A percentile compares a stretch with the other conserved stretches of the same genome.
phyloP scores from a whole-genome alignment of 768 basidiomycete genomes.

The Serendipita vermifera region DNA sequence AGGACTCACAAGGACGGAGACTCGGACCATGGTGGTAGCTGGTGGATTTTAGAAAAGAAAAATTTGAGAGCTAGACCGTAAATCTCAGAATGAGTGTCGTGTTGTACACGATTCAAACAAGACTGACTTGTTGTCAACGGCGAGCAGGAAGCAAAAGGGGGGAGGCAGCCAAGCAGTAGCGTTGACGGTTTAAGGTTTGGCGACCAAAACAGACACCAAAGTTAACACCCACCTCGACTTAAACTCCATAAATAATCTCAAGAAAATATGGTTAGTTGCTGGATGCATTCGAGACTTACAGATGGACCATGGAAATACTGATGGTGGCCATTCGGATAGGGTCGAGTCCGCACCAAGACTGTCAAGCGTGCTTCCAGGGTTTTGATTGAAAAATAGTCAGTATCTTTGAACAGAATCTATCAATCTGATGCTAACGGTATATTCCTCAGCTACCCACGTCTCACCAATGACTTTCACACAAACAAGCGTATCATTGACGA shows the following conservation, averaged over 20 bases:
- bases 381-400: conserved; percentile 98
- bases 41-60: conserved; percentile 11
- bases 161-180: no score
- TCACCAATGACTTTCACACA: conserved; percentile 99
- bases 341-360: conserved; percentile 99
- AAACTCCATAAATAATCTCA: neutral
- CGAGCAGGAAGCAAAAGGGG: conserved; percentile 6
- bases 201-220: no score
- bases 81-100: conserved; percentile 75
- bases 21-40: conserved; percentile 56
- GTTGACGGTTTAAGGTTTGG: conserved; percentile 4
- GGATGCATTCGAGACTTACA: no score
- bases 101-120: conserved; percentile 65
- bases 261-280: conserved; percentile 4
- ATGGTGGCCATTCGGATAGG: conserved; percentile 35
- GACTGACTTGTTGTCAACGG: conserved; percentile 12
- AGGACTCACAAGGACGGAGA: conserved; percentile 65
- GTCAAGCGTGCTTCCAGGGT: conserved; percentile 98
- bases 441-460: conserved; percentile 74
- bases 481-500: conserved; percentile 99
- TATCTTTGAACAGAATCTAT: conserved; percentile 14
- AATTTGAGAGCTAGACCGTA: conserved; percentile 9
- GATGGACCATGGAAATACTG: neutral
- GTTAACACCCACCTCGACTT: neutral
- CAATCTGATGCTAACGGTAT: neutral